Base-by-base conservation (phyloP, 495 filamentous ascomycete genomes). In the Thozetella sp. region DNA sequence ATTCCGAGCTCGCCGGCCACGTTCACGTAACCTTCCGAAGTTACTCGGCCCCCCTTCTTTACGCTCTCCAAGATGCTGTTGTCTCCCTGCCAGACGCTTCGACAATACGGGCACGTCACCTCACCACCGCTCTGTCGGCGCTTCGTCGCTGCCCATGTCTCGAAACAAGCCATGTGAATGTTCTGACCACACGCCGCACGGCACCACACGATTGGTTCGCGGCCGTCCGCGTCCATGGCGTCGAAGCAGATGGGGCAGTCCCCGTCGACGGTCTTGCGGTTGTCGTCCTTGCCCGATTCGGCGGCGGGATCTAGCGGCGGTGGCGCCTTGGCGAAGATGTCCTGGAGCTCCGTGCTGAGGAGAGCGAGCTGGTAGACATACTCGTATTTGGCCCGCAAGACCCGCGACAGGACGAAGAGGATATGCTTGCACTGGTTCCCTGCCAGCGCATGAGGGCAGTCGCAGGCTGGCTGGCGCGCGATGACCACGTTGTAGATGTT, bases 191-290 rank as follows among this genome's bases (percentile, higher is more conserved):
- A 95, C 0, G 85, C 80, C 2, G 84, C 82, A 55, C 84, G 84
- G 68, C 91, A 95, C 78, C 86, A 93, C 1, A 92, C 83, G 17
- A 88, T 80, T 0, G 78, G 71, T 57, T 90, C 87, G 3, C 76
- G 74, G 3, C 25, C 61, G 3, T 76, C 69, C 2, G 75, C 64
- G 48, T 86, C 80, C 62, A 93, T 86, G 46, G 90, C 86, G 63
- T 77, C 85, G 66, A 88, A 92, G 70, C 91, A 94, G 67, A 96
- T 90, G 0, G 90, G 89, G 61, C 91, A 94, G 62, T 94, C 89
- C 15, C 87, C 91, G 27, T 93, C 89, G 2, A 83, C 48, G 6
- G 74, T 66, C 63, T 82, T 83, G 26, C 80, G 70, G 22, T 76
- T 78, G 48, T 68, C 69, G 22, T 66, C 63, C 10, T 56, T 54